Evolutionary conservation across 2,329 filamentous ascomycete species (phyloP), one percentile per base, ranked within the genome.

Genomic region (Neurospora crassa): DNA sequence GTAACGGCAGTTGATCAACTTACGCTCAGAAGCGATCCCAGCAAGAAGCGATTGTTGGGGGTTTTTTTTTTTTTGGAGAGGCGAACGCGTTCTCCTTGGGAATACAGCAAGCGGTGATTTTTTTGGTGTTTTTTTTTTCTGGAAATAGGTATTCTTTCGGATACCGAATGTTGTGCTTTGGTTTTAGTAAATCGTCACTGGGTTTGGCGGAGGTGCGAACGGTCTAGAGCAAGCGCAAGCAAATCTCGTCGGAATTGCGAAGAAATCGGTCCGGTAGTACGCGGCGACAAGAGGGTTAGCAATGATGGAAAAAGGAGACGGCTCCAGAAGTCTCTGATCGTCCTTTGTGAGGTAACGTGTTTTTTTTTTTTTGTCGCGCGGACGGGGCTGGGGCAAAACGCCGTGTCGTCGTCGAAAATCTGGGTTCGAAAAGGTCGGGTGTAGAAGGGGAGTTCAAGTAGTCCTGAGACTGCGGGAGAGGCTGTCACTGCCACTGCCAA

Each of bases 21-120:
- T 74, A 76, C 74, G 71, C 73, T 72, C 74, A 76, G 72, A 75
- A 76, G 75, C 72, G 74, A 76, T 76, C 75, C 74, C 75, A 73
- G 73, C 73, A 74, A 75, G 70, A 70, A 73, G 71, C 20, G 34
- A 40, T 69, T 69, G 45, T 53, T 73, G 73, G 72, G 71, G 68
- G 71, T 69, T 72, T 70, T 70, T 67, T 70, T 71, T 69, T 72
- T 70, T 70, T 67, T 70, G 43, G 70, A 67, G 68, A 68, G 68
- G 47, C 42, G 69, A 29, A 68, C 53, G 70, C 69, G 72, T 63
- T 71, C 40, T 40, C 45, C 40, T 67, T 59, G 59, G 14, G n/a
- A 4, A 43, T 47, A 41, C 34, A 53, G 45, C 53, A 70, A 69
- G 24, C 37, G 63, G 24, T 40, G 18, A 59, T 67, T 43, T 14